Evolutionary conservation across 1,139 yeast genomes (phyloP), one percentile per base, ranked within the genome.

Genomic region (Yamadazyma epiphylla): DNA sequence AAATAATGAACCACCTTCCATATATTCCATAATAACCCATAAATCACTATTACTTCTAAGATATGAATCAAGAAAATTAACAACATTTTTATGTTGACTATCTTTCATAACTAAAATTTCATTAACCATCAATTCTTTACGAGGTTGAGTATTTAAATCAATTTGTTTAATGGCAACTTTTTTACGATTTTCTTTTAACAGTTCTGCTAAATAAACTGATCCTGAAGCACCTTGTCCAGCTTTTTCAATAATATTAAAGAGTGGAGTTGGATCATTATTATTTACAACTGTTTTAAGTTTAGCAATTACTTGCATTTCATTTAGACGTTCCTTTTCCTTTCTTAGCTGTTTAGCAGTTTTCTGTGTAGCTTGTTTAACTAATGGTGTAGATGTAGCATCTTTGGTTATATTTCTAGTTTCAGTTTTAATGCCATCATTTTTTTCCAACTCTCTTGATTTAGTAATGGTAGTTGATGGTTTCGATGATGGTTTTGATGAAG

Each of bases 191-290:
- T 53, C 52, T 10, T 55, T 51, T 37, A 79, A 59, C 22, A 87
- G 76, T 46, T 80, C 77, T 0, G 97, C 98, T 32, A 91, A 72
- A 51, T 86, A 94, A 14, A 94, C 99, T 2, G 91, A 84, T 12
- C 99, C 99, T 39, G 91, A 80, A 1, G 98, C 99, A 48, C 99
- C 99, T 62, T 94, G 98, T n/a, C 99, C 99, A 3, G 96, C 95
- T 52, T 88, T 88, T 56, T 86, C 94, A 46, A 91, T 73, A 60
- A 87, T 85, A 51, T 82, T 84, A 61, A 87, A 94, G 36, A 80
- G 71, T 20, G 88, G 83, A 5, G 85, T 70, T 11, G 99, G 98
- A 57, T 91, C 95, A 28, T 77, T 72, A 41, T 74, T 75, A 41
- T 82, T 79, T 3, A 94, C 96, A 17, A 89, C 96, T 3, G 87